phyloP scores from a whole-genome alignment of 352 stramenopile species.

The Phytophthora litchii region DNA sequence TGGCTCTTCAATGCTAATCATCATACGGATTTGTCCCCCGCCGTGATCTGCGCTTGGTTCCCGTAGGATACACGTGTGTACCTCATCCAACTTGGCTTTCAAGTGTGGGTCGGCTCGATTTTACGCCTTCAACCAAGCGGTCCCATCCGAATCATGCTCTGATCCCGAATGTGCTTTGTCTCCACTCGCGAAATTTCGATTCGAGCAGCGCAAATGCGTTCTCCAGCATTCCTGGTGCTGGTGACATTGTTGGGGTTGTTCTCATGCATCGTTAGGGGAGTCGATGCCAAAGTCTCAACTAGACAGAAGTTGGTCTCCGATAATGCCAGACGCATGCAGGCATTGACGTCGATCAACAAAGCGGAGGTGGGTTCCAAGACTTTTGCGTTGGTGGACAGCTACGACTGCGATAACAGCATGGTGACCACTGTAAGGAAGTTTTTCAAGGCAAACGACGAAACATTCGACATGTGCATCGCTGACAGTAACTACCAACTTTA shows the following conservation, averaged over 20 bases:
- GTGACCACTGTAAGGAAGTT: constrained; percentile 44
- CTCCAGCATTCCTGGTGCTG: constrained; percentile 17
- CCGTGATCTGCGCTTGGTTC: constrained; percentile 10
- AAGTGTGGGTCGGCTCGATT: no score
- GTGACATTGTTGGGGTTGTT: constrained; percentile 9
- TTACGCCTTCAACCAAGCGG: constrained; percentile 20
- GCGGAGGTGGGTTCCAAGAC: constrained; percentile 44
- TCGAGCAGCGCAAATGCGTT: constrained; percentile 17
- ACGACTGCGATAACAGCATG: constrained; percentile 49
- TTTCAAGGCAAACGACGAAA: constrained; percentile 51
- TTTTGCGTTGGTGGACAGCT: constrained; percentile 52
- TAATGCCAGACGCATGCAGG: constrained; percentile 9
- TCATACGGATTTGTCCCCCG: constrained; percentile 7
- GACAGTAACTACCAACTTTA: constrained; percentile 67
- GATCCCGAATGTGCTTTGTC: constrained; percentile 9
- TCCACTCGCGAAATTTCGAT: constrained; percentile 29
- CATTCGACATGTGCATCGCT: constrained; percentile 54
- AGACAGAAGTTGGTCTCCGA: constrained; percentile 14
- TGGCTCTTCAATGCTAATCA: constrained; percentile 21
- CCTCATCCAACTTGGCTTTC: constrained; percentile 3
- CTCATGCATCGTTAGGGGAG: background rate
- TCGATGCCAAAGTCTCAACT: constrained; percentile 1
- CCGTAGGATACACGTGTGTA: background rate
- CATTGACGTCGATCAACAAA: constrained; percentile 35
- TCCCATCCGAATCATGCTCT: constrained; percentile 27